A percentile compares a stretch with the other conserved stretches of the same genome.
These are phyloP conservation scores for Claviceps monticola DNA, from an alignment of 2,329 filamentous ascomycete species.

Conservation along the genomic window DNA sequence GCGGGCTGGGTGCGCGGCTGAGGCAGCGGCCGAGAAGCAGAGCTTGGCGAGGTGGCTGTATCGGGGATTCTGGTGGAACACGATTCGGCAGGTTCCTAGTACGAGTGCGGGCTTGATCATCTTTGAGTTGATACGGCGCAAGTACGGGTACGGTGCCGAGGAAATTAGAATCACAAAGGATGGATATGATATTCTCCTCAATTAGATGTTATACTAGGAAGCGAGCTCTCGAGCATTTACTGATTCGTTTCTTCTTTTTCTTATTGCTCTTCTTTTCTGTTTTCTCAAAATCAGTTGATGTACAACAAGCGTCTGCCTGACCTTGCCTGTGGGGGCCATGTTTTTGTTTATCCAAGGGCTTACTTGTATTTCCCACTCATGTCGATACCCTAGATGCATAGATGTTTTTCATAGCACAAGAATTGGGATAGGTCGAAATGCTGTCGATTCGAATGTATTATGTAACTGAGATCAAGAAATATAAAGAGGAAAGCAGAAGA, in stretches of 20 bases:
- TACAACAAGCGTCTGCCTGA: background rate
- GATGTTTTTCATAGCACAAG: background rate
- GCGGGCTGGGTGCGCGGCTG: slow-evolving; percentile 41
- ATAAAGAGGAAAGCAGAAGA: too few relatives aligned
- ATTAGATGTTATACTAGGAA: slow-evolving; percentile 7
- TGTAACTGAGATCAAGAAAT: too few relatives aligned
- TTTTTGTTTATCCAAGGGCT: background rate
- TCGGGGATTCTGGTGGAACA: slow-evolving; percentile 57
- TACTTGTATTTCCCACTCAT: background rate
- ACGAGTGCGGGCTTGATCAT: slow-evolving; percentile 67
- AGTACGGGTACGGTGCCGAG: slow-evolving; percentile 52
- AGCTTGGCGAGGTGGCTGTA: slow-evolving; percentile 52
- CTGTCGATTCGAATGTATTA: too few relatives aligned
- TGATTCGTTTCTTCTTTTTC: background rate
- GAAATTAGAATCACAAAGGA: slow-evolving; percentile 52
- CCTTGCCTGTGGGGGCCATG: background rate
- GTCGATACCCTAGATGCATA: background rate
- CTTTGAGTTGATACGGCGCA: slow-evolving; percentile 61
- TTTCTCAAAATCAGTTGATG: background rate
- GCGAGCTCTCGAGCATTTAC: too few relatives aligned
- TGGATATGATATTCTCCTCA: slow-evolving; percentile 56
- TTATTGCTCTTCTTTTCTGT: background rate
- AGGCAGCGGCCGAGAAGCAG: slow-evolving; percentile 42
- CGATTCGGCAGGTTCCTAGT: slow-evolving; percentile 60
- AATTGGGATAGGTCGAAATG: background rate